Percentiles rank a stretch among this genome's conserved stretches.
phyloP scores from a whole-genome alignment of 129 eudicot genomes.

The Heracleum sosnowskyi region DNA sequence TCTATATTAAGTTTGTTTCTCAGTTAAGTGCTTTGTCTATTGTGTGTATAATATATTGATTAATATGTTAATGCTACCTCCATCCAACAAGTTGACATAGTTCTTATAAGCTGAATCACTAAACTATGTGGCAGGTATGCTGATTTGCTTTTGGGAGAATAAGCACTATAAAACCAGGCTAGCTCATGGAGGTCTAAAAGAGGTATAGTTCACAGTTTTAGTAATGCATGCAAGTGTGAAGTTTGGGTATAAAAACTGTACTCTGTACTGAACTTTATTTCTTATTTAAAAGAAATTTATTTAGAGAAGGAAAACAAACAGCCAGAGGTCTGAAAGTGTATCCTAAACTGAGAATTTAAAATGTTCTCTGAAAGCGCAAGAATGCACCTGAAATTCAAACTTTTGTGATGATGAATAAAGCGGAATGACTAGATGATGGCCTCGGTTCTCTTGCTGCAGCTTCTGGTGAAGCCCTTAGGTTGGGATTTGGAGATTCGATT shows the following conservation, averaged over 20 bases:
- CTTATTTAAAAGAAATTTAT: neutral
- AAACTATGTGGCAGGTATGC: slow-evolving; percentile 51
- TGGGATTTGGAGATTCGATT: slow-evolving; percentile 95
- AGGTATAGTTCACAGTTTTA: slow-evolving; percentile 35
- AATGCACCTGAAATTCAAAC: slow-evolving; percentile 72
- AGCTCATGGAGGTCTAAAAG: slow-evolving; percentile 80
- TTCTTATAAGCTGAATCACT: neutral
- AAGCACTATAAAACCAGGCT: slow-evolving; percentile 88
- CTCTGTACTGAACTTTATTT: neutral
- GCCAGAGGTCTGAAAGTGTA: neutral
- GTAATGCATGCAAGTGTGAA: neutral
- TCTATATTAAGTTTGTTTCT: neutral
- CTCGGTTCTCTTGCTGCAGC: slow-evolving; percentile 67
- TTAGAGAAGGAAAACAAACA: neutral
- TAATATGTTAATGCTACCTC: neutral
- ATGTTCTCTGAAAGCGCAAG: slow-evolving; percentile 32
- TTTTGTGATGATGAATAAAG: slow-evolving; percentile 78
- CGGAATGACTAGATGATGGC: slow-evolving; percentile 74
- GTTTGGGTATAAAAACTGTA: neutral
- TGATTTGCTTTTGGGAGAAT: slow-evolving; percentile 92
- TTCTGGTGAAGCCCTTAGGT: slow-evolving; percentile 69
- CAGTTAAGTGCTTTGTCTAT: neutral
- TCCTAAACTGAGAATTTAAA: neutral
- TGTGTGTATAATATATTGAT: neutral
- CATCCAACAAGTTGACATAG: neutral